These are phyloP conservation scores for Dactylonectria estremocensis DNA, from an alignment of 2,329 filamentous ascomycete species.

Conservation along the genomic window DNA sequence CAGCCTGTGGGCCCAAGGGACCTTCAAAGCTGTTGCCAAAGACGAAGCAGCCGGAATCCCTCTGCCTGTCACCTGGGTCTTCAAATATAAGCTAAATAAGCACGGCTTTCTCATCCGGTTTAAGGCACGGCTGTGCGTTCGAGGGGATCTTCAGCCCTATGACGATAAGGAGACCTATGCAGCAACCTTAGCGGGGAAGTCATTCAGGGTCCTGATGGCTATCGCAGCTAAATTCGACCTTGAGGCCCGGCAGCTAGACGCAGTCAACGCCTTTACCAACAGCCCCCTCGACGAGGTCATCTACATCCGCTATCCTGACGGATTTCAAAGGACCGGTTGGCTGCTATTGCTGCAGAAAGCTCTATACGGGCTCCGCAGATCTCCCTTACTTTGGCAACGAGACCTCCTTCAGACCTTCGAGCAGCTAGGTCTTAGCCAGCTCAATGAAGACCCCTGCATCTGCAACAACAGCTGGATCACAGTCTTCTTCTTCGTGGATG, in stretches of 20 bases:
- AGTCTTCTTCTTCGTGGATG: conserved; percentile 8
- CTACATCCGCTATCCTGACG: conserved; percentile 13
- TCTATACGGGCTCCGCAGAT: conserved; percentile 1
- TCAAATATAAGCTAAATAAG: conserved; percentile 31
- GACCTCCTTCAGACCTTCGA: conserved; percentile 3
- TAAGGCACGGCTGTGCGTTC: conserved; percentile 12
- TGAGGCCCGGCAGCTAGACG: conserved; percentile 17
- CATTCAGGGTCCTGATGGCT: conserved; percentile 22
- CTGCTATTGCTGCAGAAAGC: neutral
- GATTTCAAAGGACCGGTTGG: neutral
- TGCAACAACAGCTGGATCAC: conserved; percentile 6
- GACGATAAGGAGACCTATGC: conserved; percentile 24
- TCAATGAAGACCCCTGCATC: conserved; percentile 4
- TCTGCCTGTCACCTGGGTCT: conserved; percentile 21
- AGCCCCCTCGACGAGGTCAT: conserved; percentile 13
- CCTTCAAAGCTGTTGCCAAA: conserved; percentile 3
- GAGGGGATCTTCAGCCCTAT: conserved; percentile 22
- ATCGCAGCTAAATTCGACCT: conserved; percentile 25
- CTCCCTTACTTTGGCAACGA: neutral
- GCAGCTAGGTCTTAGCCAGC: neutral
- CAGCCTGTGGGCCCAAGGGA: neutral
- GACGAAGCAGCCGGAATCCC: neutral
- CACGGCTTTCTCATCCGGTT: conserved; percentile 16
- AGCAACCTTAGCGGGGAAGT: conserved; percentile 15
- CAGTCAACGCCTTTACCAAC: conserved; percentile 30